Evolutionary conservation across 805 yeast genomes (phyloP).

Genomic region (Peterozyma xylosa): DNA sequence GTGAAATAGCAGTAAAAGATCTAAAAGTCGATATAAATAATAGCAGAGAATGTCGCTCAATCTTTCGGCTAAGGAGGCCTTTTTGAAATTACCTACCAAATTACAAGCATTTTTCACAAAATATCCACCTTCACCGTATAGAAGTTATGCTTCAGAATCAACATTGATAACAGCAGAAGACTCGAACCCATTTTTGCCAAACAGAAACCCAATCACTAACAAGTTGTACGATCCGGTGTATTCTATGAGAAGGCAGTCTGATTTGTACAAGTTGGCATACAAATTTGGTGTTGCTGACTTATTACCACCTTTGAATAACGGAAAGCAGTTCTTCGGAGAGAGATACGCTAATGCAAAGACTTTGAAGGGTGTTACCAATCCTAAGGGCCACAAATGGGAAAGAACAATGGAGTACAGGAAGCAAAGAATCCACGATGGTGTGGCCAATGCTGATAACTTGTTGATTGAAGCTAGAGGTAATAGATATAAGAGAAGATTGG

Average conservation of each 20-base stretch:
- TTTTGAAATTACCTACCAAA: conserved; percentile 52
- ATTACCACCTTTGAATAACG: conserved; percentile 57
- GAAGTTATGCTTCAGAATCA: conserved; percentile 56
- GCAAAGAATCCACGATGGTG: conserved; percentile 56
- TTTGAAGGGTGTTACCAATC: conserved; percentile 69
- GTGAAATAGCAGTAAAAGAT: too few species aligned
- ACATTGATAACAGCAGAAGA: conserved; percentile 57
- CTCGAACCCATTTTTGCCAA: conserved; percentile 84
- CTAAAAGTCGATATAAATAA: too few species aligned
- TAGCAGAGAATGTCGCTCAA: too few species aligned
- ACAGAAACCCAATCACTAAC: conserved; percentile 77
- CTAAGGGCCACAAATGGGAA: conserved; percentile 80
- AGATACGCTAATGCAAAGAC: conserved; percentile 63
- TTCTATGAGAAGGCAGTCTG: conserved; percentile 78
- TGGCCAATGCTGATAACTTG: conserved; percentile 58
- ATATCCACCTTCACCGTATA: conserved; percentile 81
- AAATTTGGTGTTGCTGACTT: conserved; percentile 74
- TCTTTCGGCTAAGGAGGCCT: conserved; percentile 23
- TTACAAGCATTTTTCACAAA: conserved; percentile 69
- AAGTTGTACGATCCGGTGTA: conserved; percentile 69
- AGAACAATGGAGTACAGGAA: conserved; percentile 53
- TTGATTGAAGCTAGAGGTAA: conserved; percentile 59
- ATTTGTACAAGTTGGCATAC: conserved; percentile 73
- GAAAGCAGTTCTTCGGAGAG: conserved; percentile 69
- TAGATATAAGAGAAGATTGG: conserved; percentile 35